Base-by-base conservation (phyloP, 805 yeast species). In the Saturnispora sanitii region DNA sequence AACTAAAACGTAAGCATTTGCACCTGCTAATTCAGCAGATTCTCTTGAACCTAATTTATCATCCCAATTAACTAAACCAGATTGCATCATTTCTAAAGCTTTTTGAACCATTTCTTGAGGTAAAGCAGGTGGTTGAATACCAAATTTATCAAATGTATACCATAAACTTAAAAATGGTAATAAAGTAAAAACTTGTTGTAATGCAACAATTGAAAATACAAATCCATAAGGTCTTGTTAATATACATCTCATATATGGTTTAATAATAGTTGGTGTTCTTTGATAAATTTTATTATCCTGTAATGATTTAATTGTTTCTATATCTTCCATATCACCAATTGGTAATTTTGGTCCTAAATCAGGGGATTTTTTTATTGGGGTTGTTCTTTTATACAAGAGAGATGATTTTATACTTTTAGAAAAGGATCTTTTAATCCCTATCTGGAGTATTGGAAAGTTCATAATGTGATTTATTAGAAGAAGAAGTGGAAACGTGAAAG, bases 151-250 rank as follows among this genome's bases (percentile, higher is more conserved):
- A 46, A 71, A 62, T 4, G 62, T 44, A 43, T 64, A 71, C 79
- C 80, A 74, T 4, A 73, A 46, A 0, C 69, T 66, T 4, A 73
- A 49, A 38, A 74, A 64, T 6, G 80, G 80, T 16, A 70, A 63
- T 3, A 74, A 62, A 1, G 77, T 77, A 0, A 77, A 64, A 36
- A 70, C 52, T 49, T 74, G 79, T 46, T 74, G 80, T 13, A 74
- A 58, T 11, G 73, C 61, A 6, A 67, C 55, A 49, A 74, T 71
- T 12, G 76, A 62, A 3, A 71, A 49, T 6, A 71, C 69, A 49
- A 62, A 62, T 9, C 60, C 63, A 25, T 58, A 35, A 1, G 67
- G 67, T 35, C 62, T 46, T 4, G 51, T 32, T 42, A 61, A 37
- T 36, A 62, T 43, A 5, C 53, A 49, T 33, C 52, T 49, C 53